Evolutionary conservation across 164 flowering plant species (phyloP).

Genomic region (Aristolochia fimbriata): DNA sequence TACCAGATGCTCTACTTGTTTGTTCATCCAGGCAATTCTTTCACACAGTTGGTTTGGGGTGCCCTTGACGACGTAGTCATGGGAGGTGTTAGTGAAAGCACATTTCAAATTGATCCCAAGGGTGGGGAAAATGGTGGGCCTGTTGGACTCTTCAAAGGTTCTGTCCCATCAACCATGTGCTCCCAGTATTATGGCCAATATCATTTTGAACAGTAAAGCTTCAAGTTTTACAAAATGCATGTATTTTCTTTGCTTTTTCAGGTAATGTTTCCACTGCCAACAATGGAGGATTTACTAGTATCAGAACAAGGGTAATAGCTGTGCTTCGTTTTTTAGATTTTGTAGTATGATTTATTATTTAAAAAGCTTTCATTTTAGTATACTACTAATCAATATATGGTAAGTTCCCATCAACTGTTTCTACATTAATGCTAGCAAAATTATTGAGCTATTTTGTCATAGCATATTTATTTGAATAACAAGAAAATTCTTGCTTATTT

Average conservation of each 20-base stretch:
- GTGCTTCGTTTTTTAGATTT: neutral
- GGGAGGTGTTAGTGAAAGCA: constrained; percentile 98
- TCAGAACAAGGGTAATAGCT: constrained; percentile 66
- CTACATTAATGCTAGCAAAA: neutral
- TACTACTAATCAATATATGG: neutral
- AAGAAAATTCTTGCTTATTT: neutral
- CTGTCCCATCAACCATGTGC: constrained; percentile 5
- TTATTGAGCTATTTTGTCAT: neutral
- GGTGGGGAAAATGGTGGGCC: constrained; percentile 84
- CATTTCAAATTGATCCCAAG: constrained; percentile 54
- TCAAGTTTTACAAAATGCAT: neutral
- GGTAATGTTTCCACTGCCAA: constrained; percentile 88
- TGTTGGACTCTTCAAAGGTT: constrained; percentile 79
- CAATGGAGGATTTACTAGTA: constrained; percentile 90
- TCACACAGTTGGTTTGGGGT: constrained; percentile 76
- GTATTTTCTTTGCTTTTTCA: constrained; percentile 19
- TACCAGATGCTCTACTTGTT: neutral
- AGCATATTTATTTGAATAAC: neutral
- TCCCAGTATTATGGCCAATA: too few relatives aligned
- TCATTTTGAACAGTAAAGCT: too few relatives aligned
- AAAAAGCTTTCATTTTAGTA: neutral
- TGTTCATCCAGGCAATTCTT: constrained; percentile 35
- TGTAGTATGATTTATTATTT: neutral
- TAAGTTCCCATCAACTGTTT: neutral
- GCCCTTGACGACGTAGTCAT: constrained; percentile 97